phyloP scores from a whole-genome alignment of 768 basidiomycete genomes.

The Sistotremastrum niveocremeum region DNA sequence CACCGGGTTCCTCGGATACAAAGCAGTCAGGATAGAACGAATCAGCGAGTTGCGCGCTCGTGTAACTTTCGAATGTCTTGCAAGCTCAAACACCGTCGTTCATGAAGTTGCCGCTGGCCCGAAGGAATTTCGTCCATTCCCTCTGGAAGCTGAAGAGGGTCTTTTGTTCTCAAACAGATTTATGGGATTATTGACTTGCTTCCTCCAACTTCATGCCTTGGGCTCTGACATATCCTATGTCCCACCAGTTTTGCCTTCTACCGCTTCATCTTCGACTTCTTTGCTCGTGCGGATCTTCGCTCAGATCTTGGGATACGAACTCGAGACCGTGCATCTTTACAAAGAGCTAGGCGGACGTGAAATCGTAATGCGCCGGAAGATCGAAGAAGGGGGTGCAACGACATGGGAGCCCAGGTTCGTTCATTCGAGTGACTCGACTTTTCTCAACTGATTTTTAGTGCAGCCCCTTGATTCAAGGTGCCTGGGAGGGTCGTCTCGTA shows the following conservation, averaged over 20 bases:
- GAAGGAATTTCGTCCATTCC: conserved; percentile 30
- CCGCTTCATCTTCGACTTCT: conserved; percentile 47
- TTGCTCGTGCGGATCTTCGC: conserved; percentile 42
- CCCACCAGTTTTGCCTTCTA: conserved; percentile 42
- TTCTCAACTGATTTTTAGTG: conserved; percentile 1
- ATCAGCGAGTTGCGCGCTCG: conserved; percentile 25
- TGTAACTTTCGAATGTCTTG: conserved; percentile 28
- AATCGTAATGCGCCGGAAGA: conserved; percentile 45
- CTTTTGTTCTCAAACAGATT: conserved; percentile 22
- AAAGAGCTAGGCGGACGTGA: conserved; percentile 58
- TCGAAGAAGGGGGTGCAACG: conserved; percentile 43
- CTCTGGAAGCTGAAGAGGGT: conserved; percentile 21
- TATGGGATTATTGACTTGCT: conserved; percentile 41
- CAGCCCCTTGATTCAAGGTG: conserved; percentile 44
- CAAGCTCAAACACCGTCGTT: conserved; percentile 15
- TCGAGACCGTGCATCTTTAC: conserved; percentile 48
- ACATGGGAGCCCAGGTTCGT: conserved; percentile 40
- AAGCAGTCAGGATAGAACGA: conserved; percentile 26
- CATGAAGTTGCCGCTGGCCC: conserved; percentile 38
- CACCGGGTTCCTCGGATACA: conserved; percentile 42
- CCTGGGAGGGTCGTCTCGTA: conserved; percentile 40
- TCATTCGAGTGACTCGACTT: not conserved
- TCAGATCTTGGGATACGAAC: conserved; percentile 44
- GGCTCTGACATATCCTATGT: conserved; percentile 54
- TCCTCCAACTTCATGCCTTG: conserved; percentile 49